These are phyloP conservation scores for Orbilia javanica DNA, from an alignment of 2,329 filamentous ascomycete species.

Conservation along the genomic window DNA sequence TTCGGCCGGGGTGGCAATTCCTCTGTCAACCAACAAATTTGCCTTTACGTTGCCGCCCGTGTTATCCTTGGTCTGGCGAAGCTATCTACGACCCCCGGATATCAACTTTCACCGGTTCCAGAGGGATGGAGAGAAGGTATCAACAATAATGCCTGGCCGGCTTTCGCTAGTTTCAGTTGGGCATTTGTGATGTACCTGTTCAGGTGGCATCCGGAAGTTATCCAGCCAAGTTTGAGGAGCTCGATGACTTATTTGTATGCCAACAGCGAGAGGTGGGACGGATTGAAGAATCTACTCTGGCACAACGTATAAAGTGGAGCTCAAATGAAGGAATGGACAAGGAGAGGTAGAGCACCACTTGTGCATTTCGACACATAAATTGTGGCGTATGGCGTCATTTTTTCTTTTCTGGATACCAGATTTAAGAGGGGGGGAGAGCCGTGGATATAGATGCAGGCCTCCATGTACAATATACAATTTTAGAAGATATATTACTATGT, in stretches of 20 bases:
- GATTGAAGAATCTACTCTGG: slow-evolving; percentile 83
- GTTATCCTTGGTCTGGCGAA: slow-evolving; percentile 87
- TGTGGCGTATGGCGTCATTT: slow-evolving; percentile 53
- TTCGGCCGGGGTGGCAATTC: slow-evolving; percentile 83
- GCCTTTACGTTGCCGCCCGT: slow-evolving; percentile 96
- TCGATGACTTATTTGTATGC: slow-evolving; percentile 98
- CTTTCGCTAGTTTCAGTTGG: slow-evolving; percentile 92
- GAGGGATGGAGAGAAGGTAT: slow-evolving; percentile 48
- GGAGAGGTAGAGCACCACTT: not conserved
- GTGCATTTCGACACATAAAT: slow-evolving; percentile 29
- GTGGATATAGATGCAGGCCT: slow-evolving; percentile 36
- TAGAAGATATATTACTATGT: slow-evolving; percentile 28
- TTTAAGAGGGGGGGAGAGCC: not conserved
- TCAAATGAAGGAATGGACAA: not conserved
- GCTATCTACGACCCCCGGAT: slow-evolving; percentile 74
- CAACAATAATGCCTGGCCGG: slow-evolving; percentile 81
- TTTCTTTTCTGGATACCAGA: slow-evolving; percentile 9
- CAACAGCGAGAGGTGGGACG: slow-evolving; percentile 90
- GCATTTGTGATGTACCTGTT: slow-evolving; percentile 96
- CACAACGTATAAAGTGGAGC: slow-evolving; percentile 75
- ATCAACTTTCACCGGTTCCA: slow-evolving; percentile 26
- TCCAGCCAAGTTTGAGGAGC: slow-evolving; percentile 89
- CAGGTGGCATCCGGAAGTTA: slow-evolving; percentile 87
- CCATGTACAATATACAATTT: slow-evolving; percentile 48
- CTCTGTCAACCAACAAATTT: slow-evolving; percentile 94